Evolutionary conservation across 257 asterid species (phyloP).

Genomic region (Catharanthus roseus): DNA sequence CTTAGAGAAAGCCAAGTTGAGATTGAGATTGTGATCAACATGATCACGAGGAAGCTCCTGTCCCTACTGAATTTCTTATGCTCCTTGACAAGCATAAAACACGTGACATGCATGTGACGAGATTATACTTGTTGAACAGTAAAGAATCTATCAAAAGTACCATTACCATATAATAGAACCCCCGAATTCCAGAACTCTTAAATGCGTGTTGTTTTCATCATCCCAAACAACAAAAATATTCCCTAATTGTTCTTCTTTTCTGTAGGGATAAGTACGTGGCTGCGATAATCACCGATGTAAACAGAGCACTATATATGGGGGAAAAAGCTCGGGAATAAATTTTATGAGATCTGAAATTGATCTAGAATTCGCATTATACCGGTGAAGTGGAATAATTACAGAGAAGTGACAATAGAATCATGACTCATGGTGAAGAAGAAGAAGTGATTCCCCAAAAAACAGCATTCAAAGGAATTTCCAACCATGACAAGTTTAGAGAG

Average conservation of each 20-base stretch:
- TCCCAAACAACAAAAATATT: not conserved
- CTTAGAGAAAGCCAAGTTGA: not conserved
- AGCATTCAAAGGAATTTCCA: not conserved
- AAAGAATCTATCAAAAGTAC: not conserved
- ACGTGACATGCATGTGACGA: not conserved
- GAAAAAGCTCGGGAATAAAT: not conserved
- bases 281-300: not conserved
- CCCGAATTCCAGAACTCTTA: not conserved
- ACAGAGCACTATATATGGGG: not conserved
- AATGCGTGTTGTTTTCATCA: constrained; percentile 5
- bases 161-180: not conserved
- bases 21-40: not conserved
- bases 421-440: not conserved
- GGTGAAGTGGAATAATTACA: not conserved
- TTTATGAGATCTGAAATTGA: not conserved
- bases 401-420: not conserved
- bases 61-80: constrained; percentile 2
- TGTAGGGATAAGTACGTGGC: no score
- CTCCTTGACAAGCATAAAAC: not conserved
- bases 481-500: no score
- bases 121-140: not conserved
- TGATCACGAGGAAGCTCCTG: not conserved
- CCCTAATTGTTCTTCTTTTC: not conserved
- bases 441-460: no score
- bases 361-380: not conserved